These are phyloP conservation scores for Calamus simplicifolius DNA, from an alignment of 176 grass and related monocot species.

Conservation along the genomic window DNA sequence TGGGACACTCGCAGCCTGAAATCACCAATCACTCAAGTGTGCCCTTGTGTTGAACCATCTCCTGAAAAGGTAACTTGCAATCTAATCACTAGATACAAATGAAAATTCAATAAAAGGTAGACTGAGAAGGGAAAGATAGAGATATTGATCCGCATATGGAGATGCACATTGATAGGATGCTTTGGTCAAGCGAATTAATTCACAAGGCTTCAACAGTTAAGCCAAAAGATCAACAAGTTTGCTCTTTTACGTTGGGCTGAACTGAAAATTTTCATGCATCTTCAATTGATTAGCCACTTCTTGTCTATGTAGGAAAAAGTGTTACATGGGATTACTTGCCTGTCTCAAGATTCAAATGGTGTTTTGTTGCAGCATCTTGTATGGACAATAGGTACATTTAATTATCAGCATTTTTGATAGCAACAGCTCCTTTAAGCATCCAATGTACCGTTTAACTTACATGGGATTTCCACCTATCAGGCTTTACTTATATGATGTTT, in stretches of 20 bases:
- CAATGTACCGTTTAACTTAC: slow-evolving; percentile 6
- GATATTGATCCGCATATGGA: no score
- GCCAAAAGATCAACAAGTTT: no score
- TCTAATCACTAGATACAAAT: neutral
- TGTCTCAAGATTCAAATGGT: slow-evolving; percentile 81
- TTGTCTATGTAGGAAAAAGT: slow-evolving; percentile 42
- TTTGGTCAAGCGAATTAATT: no score
- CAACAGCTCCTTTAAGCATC: neutral
- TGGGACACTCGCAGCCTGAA: slow-evolving; percentile 89
- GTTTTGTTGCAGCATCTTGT: slow-evolving; percentile 65
- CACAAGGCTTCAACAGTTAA: no score
- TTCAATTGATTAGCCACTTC: slow-evolving; percentile 1
- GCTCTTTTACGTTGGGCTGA: neutral
- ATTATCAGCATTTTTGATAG: neutral
- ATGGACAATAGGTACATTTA: slow-evolving; percentile 79
- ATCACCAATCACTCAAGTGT: slow-evolving; percentile 41
- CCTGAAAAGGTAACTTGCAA: slow-evolving; percentile 34
- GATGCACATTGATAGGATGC: no score
- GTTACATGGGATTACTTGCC: slow-evolving; percentile 80
- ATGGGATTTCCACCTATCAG: slow-evolving; percentile 21
- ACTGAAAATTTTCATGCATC: no score
- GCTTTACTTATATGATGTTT: slow-evolving; percentile 85
- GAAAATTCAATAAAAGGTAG: no score
- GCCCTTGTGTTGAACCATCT: slow-evolving; percentile 32
- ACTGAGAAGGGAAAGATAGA: no score